phyloP scores from a whole-genome alignment of 768 basidiomycete genomes.

The Porphyrellus cyaneotinctus region DNA sequence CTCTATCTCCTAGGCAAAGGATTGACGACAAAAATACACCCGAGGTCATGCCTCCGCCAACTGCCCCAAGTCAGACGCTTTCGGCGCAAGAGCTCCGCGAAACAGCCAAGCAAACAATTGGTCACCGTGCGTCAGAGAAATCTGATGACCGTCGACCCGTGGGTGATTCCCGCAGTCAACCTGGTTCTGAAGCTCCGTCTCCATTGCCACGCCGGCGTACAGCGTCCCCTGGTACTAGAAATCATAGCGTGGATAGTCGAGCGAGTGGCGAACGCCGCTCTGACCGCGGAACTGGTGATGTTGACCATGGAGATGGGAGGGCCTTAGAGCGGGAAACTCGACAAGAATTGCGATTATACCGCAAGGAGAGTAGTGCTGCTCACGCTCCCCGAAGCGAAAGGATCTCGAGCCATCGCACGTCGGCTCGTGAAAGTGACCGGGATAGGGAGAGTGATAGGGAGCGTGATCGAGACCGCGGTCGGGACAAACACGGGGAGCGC shows the following conservation, averaged over 20 bases:
- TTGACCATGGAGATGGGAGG: constrained; percentile 47
- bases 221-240: constrained; percentile 62
- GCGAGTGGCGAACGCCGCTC: constrained; percentile 63
- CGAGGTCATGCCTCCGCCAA: constrained; percentile 71
- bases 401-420: constrained; percentile 39
- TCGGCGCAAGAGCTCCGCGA: constrained; percentile 79
- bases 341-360: constrained; percentile 42
- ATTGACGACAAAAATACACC: constrained; percentile 40
- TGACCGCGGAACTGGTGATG: constrained; percentile 46
- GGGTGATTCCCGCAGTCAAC: constrained; percentile 42
- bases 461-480: constrained; percentile 45
- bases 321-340: constrained; percentile 48
- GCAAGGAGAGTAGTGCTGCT: constrained; percentile 44
- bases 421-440: constrained; percentile 31
- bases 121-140: constrained; percentile 35
- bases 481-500: constrained; percentile 44
- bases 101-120: constrained; percentile 67
- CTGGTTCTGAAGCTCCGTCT: constrained; percentile 52
- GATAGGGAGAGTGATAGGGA: constrained; percentile 46
- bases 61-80: constrained; percentile 69
- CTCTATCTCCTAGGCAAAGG: constrained; percentile 39
- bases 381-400: constrained; percentile 53
- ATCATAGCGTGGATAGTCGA: constrained; percentile 69
- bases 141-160: constrained; percentile 37
- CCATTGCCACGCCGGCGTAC: constrained; percentile 56